phyloP scores from a whole-genome alignment of 805 yeast species.

The Saccharomyces jurei region DNA sequence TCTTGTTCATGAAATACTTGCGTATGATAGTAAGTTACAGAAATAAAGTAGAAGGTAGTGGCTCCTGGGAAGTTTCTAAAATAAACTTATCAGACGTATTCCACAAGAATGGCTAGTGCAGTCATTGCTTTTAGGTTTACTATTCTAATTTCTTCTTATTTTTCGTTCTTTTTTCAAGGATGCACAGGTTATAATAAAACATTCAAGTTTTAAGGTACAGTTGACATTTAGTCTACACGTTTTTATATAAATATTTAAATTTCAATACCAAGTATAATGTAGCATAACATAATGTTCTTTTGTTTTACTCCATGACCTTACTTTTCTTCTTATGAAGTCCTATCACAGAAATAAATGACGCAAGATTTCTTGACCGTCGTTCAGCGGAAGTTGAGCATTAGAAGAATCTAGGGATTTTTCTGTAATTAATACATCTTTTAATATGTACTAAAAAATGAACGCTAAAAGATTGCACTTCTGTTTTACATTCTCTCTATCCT shows the following conservation, averaged over 20 bases:
- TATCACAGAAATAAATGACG: background rate
- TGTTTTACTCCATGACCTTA: background rate
- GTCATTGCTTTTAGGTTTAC: slow-evolving; percentile 31
- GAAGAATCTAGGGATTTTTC: background rate
- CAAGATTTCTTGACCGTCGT: background rate
- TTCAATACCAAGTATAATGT: background rate
- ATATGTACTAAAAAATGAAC: background rate
- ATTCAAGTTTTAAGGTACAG: background rate
- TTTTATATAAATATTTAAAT: background rate
- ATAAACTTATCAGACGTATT: slow-evolving; percentile 6
- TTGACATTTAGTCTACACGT: background rate
- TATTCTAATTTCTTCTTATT: background rate
- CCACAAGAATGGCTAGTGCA: slow-evolving; percentile 6
- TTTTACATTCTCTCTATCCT: background rate
- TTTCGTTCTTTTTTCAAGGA: background rate
- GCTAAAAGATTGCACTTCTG: background rate
- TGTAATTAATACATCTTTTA: background rate
- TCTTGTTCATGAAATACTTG: slow-evolving; percentile 39
- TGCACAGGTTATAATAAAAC: background rate
- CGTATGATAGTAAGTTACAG: slow-evolving; percentile 35
- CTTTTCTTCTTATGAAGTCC: background rate
- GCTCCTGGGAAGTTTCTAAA: slow-evolving; percentile 18
- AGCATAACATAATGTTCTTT: background rate
- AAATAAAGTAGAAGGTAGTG: slow-evolving; percentile 34
- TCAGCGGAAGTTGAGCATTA: background rate